phyloP scores from a whole-genome alignment of 2,329 filamentous ascomycete genomes.

The Ophiostoma montium region DNA sequence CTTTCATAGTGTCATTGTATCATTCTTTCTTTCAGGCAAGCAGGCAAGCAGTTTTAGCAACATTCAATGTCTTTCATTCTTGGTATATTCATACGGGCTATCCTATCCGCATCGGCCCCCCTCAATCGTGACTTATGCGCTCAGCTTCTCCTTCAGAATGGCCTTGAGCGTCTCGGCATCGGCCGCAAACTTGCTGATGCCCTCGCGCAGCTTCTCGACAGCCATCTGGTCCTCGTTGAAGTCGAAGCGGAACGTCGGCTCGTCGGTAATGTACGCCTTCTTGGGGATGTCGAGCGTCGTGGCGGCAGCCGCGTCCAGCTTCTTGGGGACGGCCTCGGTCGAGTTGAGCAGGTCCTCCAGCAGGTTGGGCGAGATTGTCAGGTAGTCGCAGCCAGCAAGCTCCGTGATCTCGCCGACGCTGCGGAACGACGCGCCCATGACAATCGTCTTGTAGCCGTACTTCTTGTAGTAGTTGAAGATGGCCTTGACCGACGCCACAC shows the following conservation, averaged over 20 bases:
- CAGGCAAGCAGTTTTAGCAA: too few species aligned
- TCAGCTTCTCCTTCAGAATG: conserved; percentile 77
- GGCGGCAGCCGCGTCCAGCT: conserved; percentile 64
- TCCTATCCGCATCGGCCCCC: too few species aligned
- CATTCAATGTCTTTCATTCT: neutral
- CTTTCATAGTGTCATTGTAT: neutral
- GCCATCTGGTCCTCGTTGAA: conserved; percentile 99
- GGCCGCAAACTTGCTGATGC: conserved; percentile 98
- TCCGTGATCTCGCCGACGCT: conserved; percentile 95
- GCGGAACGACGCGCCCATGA: conserved; percentile 99
- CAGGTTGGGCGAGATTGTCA: conserved; percentile 92
- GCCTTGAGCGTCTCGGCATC: conserved; percentile 89
- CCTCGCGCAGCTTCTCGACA: conserved; percentile 96
- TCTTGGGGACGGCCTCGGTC: conserved; percentile 68
- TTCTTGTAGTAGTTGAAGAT: conserved; percentile 99
- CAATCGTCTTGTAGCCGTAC: conserved; percentile 95
- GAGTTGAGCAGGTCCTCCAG: conserved; percentile 92
- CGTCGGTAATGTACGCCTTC: conserved; percentile 81
- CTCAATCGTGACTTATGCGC: conserved; percentile 8
- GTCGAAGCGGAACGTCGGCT: conserved; percentile 88
- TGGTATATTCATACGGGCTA: neutral
- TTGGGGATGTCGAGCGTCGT: conserved; percentile 61
- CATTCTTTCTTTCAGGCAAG: neutral
- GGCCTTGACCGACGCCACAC: conserved; percentile 80
- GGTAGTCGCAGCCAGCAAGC: conserved; percentile 94